Percentiles rank a stretch among this genome's conserved stretches.
Evolutionary conservation across 1,284 basidiomycete species (phyloP).

Genomic region (Vanrija sp.): DNA sequence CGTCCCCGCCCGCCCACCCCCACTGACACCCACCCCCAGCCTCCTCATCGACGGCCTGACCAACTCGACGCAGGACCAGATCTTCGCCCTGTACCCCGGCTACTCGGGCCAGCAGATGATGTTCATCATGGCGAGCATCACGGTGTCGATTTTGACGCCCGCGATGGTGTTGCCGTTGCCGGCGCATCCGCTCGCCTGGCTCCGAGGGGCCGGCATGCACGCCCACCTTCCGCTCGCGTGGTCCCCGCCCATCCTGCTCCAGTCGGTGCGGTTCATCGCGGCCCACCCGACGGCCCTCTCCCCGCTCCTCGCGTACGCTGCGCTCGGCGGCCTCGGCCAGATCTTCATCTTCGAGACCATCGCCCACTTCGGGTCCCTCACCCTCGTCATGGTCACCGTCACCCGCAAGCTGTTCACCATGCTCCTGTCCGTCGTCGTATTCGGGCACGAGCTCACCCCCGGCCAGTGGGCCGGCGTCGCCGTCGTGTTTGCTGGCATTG

Average conservation of each 20-base stretch:
- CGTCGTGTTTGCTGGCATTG: constrained; percentile 90
- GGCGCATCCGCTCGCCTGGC: constrained; percentile 56
- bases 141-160: constrained; percentile 57
- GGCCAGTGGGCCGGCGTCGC: constrained; percentile 90
- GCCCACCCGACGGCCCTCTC: constrained; percentile 72
- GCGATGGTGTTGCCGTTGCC: constrained; percentile 54
- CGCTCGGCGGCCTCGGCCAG: constrained; percentile 90
- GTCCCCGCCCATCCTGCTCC: constrained; percentile 63
- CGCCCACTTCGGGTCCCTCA: constrained; percentile 90
- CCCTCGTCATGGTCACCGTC: constrained; percentile 87
- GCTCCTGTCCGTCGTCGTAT: constrained; percentile 89
- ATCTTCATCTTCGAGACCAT: constrained; percentile 98
- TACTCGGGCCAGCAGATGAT: constrained; percentile 92
- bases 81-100: constrained; percentile 59
- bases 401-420: constrained; percentile 99
- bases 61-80: constrained; percentile 98
- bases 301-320: constrained; percentile 78
- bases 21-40: constrained; percentile 53
- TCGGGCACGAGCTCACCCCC: constrained; percentile 74
- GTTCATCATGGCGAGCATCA: constrained; percentile 83
- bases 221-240: constrained; percentile 22
- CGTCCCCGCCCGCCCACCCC: neutral
- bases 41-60: constrained; percentile 87
- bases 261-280: constrained; percentile 69
- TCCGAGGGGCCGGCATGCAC: too few species aligned